phyloP scores from a whole-genome alignment of 331 rosid genomes.

The Malus hybrid region DNA sequence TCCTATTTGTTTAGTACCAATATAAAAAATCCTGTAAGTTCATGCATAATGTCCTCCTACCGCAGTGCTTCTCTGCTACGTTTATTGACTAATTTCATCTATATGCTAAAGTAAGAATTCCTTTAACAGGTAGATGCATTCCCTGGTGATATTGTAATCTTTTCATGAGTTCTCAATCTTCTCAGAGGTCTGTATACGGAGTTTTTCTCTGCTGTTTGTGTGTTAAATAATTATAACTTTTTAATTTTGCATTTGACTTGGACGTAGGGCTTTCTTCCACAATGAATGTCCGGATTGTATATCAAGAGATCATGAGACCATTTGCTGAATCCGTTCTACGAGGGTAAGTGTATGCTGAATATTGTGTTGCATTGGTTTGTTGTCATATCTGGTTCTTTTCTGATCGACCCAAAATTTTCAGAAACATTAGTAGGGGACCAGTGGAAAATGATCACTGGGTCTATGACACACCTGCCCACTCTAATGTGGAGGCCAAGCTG shows the following conservation, averaged over 20 bases:
- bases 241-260: slow-evolving; percentile 22
- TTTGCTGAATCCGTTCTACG: slow-evolving; percentile 85
- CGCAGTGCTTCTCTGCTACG: slow-evolving; percentile 11
- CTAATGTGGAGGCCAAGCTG: slow-evolving; percentile 79
- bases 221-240: slow-evolving; percentile 8
- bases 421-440: slow-evolving; percentile 67
- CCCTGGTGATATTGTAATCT: slow-evolving; percentile 98
- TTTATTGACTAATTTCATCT: slow-evolving; percentile 10
- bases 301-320: slow-evolving; percentile 95
- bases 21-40: slow-evolving; percentile 62
- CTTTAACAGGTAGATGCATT: slow-evolving; percentile 84
- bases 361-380: background rate
- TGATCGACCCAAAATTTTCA: slow-evolving; percentile 38
- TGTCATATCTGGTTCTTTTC: slow-evolving; percentile 19
- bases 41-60: background rate
- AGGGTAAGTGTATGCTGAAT: slow-evolving; percentile 53
- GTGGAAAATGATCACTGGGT: slow-evolving; percentile 75
- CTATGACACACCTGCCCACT: slow-evolving; percentile 65
- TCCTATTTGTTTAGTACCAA: background rate
- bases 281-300: slow-evolving; percentile 73
- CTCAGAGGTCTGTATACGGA: slow-evolving; percentile 61
- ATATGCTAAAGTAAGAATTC: slow-evolving; percentile 1
- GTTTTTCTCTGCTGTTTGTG: slow-evolving; percentile 3
- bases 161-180: slow-evolving; percentile 91
- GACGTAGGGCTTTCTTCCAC: slow-evolving; percentile 78